Conservation (phyloP, 352 stramenopile species). For the Phytophthora fragariae region DNA sequence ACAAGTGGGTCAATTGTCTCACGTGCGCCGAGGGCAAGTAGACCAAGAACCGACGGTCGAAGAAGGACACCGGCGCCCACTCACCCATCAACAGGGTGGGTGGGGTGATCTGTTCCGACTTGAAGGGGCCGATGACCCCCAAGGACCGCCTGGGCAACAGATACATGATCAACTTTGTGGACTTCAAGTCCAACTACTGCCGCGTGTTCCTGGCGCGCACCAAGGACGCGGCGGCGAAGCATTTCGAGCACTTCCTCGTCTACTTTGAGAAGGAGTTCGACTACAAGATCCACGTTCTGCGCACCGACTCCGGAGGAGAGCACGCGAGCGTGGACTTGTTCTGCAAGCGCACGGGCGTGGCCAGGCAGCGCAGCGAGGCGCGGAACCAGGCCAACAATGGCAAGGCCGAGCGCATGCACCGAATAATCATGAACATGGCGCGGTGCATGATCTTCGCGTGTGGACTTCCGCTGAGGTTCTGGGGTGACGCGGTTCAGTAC, state of each 20-base stretch:
- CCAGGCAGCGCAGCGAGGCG: background rate
- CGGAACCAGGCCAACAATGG: constrained; percentile 25
- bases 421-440: constrained; percentile 42
- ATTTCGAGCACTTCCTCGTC: constrained; percentile 18
- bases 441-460: constrained; percentile 42
- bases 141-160: constrained; percentile 2
- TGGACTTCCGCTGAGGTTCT: constrained; percentile 32
- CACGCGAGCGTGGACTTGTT: constrained; percentile 1
- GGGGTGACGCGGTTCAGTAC: constrained; percentile 39
- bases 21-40: background rate
- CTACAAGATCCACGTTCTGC: too few species aligned
- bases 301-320: too few species aligned
- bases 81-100: constrained; percentile 5
- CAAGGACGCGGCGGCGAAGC: constrained; percentile 16
- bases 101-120: constrained; percentile 5
- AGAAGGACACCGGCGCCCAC: background rate
- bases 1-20: too few species aligned
- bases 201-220: constrained; percentile 16
- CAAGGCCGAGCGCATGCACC: constrained; percentile 45
- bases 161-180: constrained; percentile 28
- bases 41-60: background rate
- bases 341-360: background rate
- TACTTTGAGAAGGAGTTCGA: constrained; percentile 8
- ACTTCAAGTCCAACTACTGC: constrained; percentile 27
- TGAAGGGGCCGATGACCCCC: background rate